Conservation (phyloP, 176 grass and related monocot genomes). For the Bonia amplexicaulis region DNA sequence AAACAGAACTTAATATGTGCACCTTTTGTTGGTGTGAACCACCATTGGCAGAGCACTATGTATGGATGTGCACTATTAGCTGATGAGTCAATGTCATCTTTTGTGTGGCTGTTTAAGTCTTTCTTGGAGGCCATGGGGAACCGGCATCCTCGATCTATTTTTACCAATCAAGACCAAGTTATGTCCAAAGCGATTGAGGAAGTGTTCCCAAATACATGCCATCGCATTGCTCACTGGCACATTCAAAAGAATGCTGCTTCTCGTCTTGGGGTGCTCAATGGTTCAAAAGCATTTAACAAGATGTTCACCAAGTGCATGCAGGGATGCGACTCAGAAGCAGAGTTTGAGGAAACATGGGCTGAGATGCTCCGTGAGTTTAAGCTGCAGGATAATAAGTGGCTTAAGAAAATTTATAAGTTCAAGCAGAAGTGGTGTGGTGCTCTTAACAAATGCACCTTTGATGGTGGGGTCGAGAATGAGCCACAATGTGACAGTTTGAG, state of each 20-base stretch:
- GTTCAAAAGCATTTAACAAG: constrained; percentile 62
- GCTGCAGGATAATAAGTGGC: constrained; percentile 79
- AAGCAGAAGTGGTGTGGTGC: constrained; percentile 68
- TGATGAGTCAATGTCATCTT: constrained; percentile 58
- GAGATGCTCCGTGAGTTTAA: constrained; percentile 63
- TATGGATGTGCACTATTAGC: constrained; percentile 64
- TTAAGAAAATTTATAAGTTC: constrained; percentile 73
- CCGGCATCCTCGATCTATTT: constrained; percentile 52
- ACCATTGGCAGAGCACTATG: constrained; percentile 80
- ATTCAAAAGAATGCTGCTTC: constrained; percentile 70
- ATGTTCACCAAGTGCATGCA: constrained; percentile 66
- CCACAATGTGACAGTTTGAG: constrained; percentile 68
- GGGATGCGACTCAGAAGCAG: constrained; percentile 59
- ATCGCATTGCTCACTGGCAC: constrained; percentile 64
- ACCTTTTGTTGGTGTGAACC: constrained; percentile 76
- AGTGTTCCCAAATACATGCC: constrained; percentile 58
- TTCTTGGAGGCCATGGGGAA: constrained; percentile 80
- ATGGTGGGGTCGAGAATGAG: constrained; percentile 64
- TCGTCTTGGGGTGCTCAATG: constrained; percentile 64
- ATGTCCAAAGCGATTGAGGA: constrained; percentile 66
- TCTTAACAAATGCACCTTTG: constrained; percentile 66
- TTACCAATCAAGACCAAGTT: constrained; percentile 68
- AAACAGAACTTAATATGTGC: constrained; percentile 64
- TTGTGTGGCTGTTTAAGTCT: constrained; percentile 62
- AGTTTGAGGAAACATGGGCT: constrained; percentile 69